These are phyloP conservation scores for Quercus alba DNA, from an alignment of 306 rosid genomes.

Conservation along the genomic window DNA sequence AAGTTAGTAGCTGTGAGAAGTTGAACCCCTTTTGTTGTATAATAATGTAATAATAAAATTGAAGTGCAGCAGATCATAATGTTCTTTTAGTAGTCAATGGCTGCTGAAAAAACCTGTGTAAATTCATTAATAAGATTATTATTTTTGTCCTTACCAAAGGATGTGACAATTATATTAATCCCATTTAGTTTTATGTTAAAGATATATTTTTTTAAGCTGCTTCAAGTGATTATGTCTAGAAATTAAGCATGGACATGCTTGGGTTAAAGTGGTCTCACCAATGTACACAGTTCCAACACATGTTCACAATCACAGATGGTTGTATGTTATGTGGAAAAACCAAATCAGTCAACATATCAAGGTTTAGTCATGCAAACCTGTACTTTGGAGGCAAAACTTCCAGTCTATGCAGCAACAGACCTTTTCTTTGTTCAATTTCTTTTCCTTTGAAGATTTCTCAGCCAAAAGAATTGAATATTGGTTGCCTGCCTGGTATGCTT, in stretches of 20 bases:
- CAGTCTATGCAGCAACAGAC: no score
- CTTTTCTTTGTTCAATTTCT: not conserved
- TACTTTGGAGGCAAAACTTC: no score
- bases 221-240: not conserved
- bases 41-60: not conserved
- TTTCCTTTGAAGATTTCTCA: not conserved
- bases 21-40: not conserved
- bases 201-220: not conserved
- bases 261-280: not conserved
- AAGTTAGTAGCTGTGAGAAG: not conserved
- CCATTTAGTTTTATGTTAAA: not conserved
- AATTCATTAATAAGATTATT: not conserved
- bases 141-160: not conserved
- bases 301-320: not conserved
- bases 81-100: not conserved
- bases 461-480: not conserved
- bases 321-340: not conserved
- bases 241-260: not conserved
- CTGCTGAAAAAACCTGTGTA: constrained; percentile 11
- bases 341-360: not conserved
- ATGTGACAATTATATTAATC: not conserved
- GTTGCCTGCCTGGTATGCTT: constrained; percentile 49
- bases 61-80: not conserved
- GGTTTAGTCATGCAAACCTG: not conserved
- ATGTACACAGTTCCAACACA: not conserved